Conservation (phyloP, 768 basidiomycete genomes). For the Collybia nuda region DNA sequence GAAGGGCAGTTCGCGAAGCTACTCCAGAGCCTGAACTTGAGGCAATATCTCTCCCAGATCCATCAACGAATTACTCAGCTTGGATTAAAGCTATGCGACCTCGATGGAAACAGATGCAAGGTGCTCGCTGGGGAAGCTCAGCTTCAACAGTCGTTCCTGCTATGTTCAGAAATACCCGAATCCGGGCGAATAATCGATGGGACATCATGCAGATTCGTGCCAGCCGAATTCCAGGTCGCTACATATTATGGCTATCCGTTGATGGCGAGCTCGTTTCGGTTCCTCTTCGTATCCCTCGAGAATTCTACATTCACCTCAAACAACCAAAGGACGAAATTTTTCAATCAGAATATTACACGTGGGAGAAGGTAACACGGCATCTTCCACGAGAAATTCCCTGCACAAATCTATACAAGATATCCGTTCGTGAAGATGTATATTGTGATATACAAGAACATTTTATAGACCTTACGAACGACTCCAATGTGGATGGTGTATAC, state of each 20-base stretch:
- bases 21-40: conserved; percentile 43
- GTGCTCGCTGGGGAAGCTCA: conserved; percentile 39
- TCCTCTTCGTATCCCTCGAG: conserved; percentile 81
- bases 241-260: conserved; percentile 84
- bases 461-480: conserved; percentile 88
- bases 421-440: conserved; percentile 82
- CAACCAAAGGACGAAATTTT: conserved; percentile 63
- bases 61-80: conserved; percentile 60
- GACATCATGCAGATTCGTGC: conserved; percentile 90
- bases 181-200: conserved; percentile 73
- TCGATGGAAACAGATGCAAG: conserved; percentile 68
- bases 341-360: conserved; percentile 63
- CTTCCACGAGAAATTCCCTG: conserved; percentile 80
- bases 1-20: conserved; percentile 40
- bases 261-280: conserved; percentile 78
- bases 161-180: conserved; percentile 68
- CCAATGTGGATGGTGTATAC: conserved; percentile 92
- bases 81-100: conserved; percentile 80
- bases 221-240: conserved; percentile 76
- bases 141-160: conserved; percentile 54
- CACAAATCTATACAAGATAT: conserved; percentile 78
- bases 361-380: conserved; percentile 71
- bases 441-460: conserved; percentile 88
- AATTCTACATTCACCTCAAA: conserved; percentile 93
- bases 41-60: conserved; percentile 57